Base-by-base conservation (phyloP, 768 basidiomycete genomes). In the Tulasnella sp. region DNA sequence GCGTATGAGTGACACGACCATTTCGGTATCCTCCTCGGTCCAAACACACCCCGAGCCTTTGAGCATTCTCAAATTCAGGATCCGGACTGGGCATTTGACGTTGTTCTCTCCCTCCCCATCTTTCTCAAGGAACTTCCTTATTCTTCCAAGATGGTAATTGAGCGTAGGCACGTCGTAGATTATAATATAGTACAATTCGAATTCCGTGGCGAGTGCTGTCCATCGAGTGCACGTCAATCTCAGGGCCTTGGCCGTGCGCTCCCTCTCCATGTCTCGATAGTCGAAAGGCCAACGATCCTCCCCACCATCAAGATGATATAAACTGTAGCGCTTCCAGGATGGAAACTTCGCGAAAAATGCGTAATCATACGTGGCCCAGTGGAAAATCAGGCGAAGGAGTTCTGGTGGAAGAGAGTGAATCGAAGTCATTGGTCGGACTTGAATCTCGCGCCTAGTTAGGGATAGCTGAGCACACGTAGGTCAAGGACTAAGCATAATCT, bases 11-110 rank as follows among this genome's bases (percentile, higher is more conserved):
- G 60, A 64, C 14, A 64, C 60, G 18, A 64, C 60, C 24, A 14
- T n/a, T 34, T n/a, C 31, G 60, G 60, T 64, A 64, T 64, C 60
- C 60, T 64, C 31, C 60, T 64, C 60, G 60, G 60, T 64, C 60
- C 60, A 64, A 28, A 64, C n/a, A 34, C n/a, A 4, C 3, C 24
- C 60, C 60, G 6, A 42, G 42, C 42, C 12, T 42, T 28, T 64
- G 60, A 28, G 1, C 12, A 28, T 8, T 3, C 18, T 64, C n/a
- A 64, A 28, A n/a, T 14, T 64, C 5, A 64, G 14, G 18, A 14
- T n/a, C n/a, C 60, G 60, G 31, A 64, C 60, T 9, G 60, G 60
- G 14, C 60, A 64, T 14, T 64, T 24, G 4, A 20, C 22, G 6
- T n/a, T 2, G 22, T 28, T 28, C 60, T 64, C 22, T 3, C 16